Evolutionary conservation across 2,329 filamentous ascomycete genomes (phyloP).

Genomic region (Penicillium hesseltinei): DNA sequence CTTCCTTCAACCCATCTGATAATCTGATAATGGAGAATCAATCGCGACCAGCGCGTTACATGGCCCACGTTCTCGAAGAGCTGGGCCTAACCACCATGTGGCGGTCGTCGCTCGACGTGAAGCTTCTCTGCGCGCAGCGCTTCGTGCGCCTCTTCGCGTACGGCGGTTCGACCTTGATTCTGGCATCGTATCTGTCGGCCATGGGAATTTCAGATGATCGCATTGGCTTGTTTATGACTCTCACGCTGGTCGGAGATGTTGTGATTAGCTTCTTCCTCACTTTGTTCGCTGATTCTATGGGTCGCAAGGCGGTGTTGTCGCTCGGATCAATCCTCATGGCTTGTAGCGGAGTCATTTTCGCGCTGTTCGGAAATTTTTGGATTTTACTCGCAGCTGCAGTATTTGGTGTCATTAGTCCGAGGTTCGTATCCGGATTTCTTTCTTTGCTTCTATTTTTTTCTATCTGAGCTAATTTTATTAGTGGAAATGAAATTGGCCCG

Average conservation of each 20-base stretch:
- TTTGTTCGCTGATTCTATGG: conserved; percentile 58
- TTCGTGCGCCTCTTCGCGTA: conserved; percentile 63
- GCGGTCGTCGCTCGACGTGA: conserved; percentile 38
- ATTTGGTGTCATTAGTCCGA: conserved; percentile 61
- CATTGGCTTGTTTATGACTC: conserved; percentile 64
- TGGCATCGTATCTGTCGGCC: conserved; percentile 61
- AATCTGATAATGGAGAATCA: conserved; percentile 3
- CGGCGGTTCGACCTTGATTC: conserved; percentile 58
- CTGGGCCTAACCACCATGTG: conserved; percentile 40
- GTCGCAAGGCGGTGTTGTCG: conserved; percentile 55
- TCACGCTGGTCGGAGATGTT: conserved; percentile 62
- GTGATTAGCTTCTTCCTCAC: conserved; percentile 57
- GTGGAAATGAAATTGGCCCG: conserved; percentile 65
- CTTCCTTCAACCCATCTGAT: background rate
- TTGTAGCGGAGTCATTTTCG: conserved; percentile 55
- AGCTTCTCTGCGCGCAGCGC: conserved; percentile 41
- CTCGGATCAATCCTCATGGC: conserved; percentile 58
- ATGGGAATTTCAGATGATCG: conserved; percentile 56
- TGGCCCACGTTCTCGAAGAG: conserved; percentile 27
- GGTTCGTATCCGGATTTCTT: conserved; percentile 24
- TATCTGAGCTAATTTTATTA: conserved; percentile 12
- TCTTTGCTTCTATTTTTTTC: background rate
- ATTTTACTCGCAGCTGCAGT: conserved; percentile 58
- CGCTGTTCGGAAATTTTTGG: conserved; percentile 58
- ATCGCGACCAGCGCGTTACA: conserved; percentile 5